Base-by-base conservation (phyloP, 345 rosid genomes). In the Sisymbrium altissimum region DNA sequence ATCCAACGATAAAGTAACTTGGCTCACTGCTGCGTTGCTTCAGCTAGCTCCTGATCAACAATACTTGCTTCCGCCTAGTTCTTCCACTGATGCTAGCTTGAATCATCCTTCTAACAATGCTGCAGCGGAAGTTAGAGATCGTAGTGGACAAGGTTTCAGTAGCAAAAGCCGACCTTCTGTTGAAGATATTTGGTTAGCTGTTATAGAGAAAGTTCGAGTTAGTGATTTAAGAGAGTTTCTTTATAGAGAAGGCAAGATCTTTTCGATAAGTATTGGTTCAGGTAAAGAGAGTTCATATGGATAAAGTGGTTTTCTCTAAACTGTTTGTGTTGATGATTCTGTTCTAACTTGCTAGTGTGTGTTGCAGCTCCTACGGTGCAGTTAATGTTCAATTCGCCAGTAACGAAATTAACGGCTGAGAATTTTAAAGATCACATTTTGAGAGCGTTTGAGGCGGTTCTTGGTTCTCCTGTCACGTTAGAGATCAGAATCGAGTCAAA, bases 11-110 rank as follows among this genome's bases (percentile, higher is more conserved):
- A 96, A 90, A 81, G 57, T 85, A 79, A 96, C 97, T 6, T 96
- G 99, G 99, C 84, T 96, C 60, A 96, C 97, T 5, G 99, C 98
- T 61, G 95, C 99, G 68, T 72, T 96, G 82, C 96, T 96, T 63
- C 99, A 92, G 57, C 96, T 96, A 72, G 99, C 98, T 80, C 99
- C 98, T 36, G 99, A 96, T 80, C 96, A 88, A 68, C 98, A 87
- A 66, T 89, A 92, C 73, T 65, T 86, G 76, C 70, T 87, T 54
- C 53, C n/a, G 29, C 89, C 89, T 40, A 78, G 70, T 74, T 86
- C 88, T 18, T 87, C 98, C 13, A 79, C 88, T 25, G 91, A 84
- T 65, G 73, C 86, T 46, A 87, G 97, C 82, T 83, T 86, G 44
- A 83, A 80, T 73, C 76, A 41, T 50, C 53, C 13, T 50, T 41